Evolutionary conservation across 2,329 filamentous ascomycete genomes (phyloP).

Genomic region (Curvularia spicifera): DNA sequence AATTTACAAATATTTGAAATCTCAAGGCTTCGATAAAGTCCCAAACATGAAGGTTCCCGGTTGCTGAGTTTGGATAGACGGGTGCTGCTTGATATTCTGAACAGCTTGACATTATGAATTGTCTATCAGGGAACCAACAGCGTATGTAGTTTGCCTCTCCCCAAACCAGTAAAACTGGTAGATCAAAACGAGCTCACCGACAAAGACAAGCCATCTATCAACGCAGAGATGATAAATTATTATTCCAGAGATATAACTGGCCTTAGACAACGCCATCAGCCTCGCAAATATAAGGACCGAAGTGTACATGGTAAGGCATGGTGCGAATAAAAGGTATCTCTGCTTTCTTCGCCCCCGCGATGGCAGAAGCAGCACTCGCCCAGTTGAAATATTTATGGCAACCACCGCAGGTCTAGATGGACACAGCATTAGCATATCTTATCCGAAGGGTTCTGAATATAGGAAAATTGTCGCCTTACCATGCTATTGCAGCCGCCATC

Average conservation of each 20-base stretch:
- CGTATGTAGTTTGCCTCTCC: not conserved
- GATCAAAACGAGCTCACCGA: no score
- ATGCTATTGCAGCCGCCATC: conserved; percentile 39
- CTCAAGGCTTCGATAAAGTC: conserved; percentile 4
- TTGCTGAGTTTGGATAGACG: not conserved
- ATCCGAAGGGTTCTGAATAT: not conserved
- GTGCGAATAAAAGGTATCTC: conserved; percentile 4
- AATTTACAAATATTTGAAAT: conserved; percentile 35
- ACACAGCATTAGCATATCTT: not conserved
- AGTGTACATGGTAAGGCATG: conserved; percentile 1
- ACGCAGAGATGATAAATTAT: no score
- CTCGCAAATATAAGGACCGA: conserved; percentile 2
- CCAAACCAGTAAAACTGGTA: not conserved
- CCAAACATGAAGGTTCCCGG: not conserved
- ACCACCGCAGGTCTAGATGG: conserved; percentile 20
- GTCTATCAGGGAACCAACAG: not conserved
- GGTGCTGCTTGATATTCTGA: not conserved
- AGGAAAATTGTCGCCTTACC: not conserved
- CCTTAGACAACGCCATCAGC: not conserved
- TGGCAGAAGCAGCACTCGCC: conserved; percentile 29
- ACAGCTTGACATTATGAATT: not conserved
- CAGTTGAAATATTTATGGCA: conserved; percentile 40
- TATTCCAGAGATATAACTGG: not conserved
- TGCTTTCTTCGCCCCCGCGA: conserved; percentile 29
- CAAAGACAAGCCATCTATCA: no score